These are phyloP conservation scores for Erysimum pusillum DNA, from an alignment of 441 rosid species.

Conservation along the genomic window DNA sequence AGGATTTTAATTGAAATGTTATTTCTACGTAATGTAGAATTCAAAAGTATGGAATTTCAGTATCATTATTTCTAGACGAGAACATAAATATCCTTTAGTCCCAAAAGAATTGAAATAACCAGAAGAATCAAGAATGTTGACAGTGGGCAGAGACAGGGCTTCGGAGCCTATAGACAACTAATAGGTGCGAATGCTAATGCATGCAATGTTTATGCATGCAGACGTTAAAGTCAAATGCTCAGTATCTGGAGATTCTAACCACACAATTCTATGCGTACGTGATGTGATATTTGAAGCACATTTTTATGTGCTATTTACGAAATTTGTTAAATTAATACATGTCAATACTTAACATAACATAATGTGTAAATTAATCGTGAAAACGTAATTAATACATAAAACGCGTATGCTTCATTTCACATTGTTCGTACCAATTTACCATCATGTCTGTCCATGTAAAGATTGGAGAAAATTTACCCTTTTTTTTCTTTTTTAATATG, in stretches of 20 bases:
- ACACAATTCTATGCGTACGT: slow-evolving; percentile 20
- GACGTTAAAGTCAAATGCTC: slow-evolving; percentile 48
- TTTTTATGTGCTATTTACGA: background rate
- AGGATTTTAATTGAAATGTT: background rate
- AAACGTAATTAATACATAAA: slow-evolving; percentile 2
- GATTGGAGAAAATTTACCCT: slow-evolving; percentile 26
- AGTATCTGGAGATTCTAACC: slow-evolving; percentile 46
- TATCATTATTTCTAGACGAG: slow-evolving; percentile 18
- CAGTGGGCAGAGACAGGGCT: slow-evolving; percentile 34
- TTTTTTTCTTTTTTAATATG: slow-evolving; percentile 38
- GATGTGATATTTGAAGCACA: slow-evolving; percentile 30
- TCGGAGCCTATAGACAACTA: slow-evolving; percentile 45
- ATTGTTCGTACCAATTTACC: slow-evolving; percentile 31
- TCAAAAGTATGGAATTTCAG: background rate
- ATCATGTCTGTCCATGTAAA: slow-evolving; percentile 47
- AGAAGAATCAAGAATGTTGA: slow-evolving; percentile 42
- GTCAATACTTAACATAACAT: background rate
- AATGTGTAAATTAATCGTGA: background rate
- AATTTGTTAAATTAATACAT: background rate
- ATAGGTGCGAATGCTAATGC: slow-evolving; percentile 51
- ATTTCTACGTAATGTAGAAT: slow-evolving; percentile 5
- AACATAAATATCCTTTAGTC: slow-evolving; percentile 25
- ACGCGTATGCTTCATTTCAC: slow-evolving; percentile 29
- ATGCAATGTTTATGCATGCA: slow-evolving; percentile 49
- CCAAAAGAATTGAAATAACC: slow-evolving; percentile 27